These are phyloP conservation scores for Trichoderma hamatum DNA, from an alignment of 2,329 filamentous ascomycete genomes.

Conservation along the genomic window DNA sequence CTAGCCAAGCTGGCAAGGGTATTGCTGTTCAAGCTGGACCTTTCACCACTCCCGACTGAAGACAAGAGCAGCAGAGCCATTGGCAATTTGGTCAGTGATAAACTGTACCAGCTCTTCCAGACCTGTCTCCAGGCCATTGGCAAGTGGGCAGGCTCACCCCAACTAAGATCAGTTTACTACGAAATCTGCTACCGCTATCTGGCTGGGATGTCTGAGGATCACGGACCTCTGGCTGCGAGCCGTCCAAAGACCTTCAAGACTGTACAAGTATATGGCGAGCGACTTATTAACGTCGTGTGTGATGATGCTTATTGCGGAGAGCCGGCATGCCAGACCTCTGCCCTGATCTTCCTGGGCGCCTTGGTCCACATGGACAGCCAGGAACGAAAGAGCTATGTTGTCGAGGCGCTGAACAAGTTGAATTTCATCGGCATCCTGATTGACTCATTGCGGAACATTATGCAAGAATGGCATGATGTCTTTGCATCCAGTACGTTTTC, in stretches of 20 bases:
- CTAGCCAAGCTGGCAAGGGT: conserved; percentile 76
- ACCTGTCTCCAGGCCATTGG: conserved; percentile 79
- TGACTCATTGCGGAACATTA: conserved; percentile 79
- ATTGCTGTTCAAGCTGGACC: conserved; percentile 71
- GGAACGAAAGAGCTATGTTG: conserved; percentile 72
- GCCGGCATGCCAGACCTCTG: conserved; percentile 78
- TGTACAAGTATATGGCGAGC: conserved; percentile 69
- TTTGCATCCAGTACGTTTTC: conserved; percentile 53
- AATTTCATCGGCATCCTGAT: conserved; percentile 92
- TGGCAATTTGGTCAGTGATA: conserved; percentile 80
- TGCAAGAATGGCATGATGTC: conserved; percentile 68
- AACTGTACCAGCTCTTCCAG: conserved; percentile 89
- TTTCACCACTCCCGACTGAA: conserved; percentile 44
- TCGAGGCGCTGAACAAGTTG: conserved; percentile 78
- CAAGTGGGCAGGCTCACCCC: conserved; percentile 69
- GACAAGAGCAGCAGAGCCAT: conserved; percentile 52
- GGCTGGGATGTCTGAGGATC: conserved; percentile 62
- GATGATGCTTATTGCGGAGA: conserved; percentile 91
- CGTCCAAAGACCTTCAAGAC: conserved; percentile 70
- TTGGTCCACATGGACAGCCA: conserved; percentile 73
- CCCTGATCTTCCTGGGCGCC: conserved; percentile 79
- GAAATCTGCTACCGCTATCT: conserved; percentile 89
- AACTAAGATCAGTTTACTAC: conserved; percentile 83
- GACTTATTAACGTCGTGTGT: conserved; percentile 82
- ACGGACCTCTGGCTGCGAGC: conserved; percentile 51